phyloP scores from a whole-genome alignment of 2,329 filamentous ascomycete genomes.

The Ilyonectria robusta region DNA sequence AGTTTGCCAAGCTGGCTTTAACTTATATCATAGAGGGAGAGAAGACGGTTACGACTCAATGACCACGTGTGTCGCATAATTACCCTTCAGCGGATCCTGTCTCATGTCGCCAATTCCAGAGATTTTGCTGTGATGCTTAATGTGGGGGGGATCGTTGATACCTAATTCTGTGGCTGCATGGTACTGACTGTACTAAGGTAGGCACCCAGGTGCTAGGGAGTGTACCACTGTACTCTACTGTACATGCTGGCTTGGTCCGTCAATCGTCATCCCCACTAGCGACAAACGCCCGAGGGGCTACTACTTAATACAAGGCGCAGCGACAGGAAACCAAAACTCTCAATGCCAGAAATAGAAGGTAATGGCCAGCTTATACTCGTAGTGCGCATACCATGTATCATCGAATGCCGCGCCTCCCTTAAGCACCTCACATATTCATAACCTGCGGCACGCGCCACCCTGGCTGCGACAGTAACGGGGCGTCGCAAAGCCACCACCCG shows the following conservation, averaged over 20 bases:
- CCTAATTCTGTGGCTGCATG: background rate
- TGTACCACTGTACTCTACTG: background rate
- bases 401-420: slow-evolving; percentile 6
- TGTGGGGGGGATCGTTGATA: slow-evolving; percentile 18
- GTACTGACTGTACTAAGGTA: background rate
- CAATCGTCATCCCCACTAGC: slow-evolving; percentile 13
- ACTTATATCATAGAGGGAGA: background rate
- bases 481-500: slow-evolving; percentile 39
- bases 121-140: slow-evolving; percentile 4
- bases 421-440: slow-evolving; percentile 17
- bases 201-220: too few relatives aligned
- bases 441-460: slow-evolving; percentile 25
- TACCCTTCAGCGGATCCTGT: background rate
- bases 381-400: background rate
- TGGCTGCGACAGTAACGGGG: slow-evolving; percentile 9
- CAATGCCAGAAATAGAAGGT: slow-evolving; percentile 12
- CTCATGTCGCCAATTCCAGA: background rate
- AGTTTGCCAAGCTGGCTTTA: background rate
- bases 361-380: background rate
- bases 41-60: background rate
- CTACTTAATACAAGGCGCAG: slow-evolving; percentile 9
- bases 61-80: background rate
- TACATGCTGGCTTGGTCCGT: slow-evolving; percentile 10
- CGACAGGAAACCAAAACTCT: background rate
- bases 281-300: slow-evolving; percentile 11